Conservation (phyloP, 306 rosid species). For the Trifolium fragiferum region DNA sequence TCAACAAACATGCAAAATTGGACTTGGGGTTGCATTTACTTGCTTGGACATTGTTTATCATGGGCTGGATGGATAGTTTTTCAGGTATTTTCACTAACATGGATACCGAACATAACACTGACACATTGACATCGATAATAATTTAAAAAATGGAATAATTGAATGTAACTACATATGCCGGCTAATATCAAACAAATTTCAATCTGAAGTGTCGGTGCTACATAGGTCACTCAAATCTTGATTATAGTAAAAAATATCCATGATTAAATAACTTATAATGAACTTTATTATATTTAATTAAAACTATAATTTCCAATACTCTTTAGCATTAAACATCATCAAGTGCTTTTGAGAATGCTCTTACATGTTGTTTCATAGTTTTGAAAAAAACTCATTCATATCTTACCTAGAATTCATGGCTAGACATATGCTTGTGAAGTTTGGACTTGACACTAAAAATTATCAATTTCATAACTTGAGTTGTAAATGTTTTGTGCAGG, state of each 20-base stretch:
- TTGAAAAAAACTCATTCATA: too few relatives aligned
- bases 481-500: slow-evolving; percentile 48
- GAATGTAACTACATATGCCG: not conserved
- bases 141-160: not conserved
- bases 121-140: not conserved
- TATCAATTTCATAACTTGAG: slow-evolving; percentile 19
- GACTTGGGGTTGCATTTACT: slow-evolving; percentile 71
- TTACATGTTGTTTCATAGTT: too few relatives aligned
- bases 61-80: slow-evolving; percentile 88
- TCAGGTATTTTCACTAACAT: slow-evolving; percentile 50
- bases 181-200: not conserved
- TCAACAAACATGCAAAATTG: slow-evolving; percentile 56
- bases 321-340: too few relatives aligned
- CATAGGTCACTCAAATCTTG: not conserved
- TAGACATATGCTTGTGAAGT: too few relatives aligned
- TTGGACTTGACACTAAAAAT: not conserved
- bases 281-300: not conserved
- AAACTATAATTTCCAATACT: not conserved
- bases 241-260: too few relatives aligned
- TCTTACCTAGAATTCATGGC: too few relatives aligned
- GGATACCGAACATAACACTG: not conserved
- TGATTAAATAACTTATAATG: not conserved
- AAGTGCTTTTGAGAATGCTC: too few relatives aligned
- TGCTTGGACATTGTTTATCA: slow-evolving; percentile 71
- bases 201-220: not conserved